Percentiles rank a stretch among this genome's conserved stretches.
phyloP scores from a whole-genome alignment of 1,284 basidiomycete genomes.

The Pseudozyma thailandica region DNA sequence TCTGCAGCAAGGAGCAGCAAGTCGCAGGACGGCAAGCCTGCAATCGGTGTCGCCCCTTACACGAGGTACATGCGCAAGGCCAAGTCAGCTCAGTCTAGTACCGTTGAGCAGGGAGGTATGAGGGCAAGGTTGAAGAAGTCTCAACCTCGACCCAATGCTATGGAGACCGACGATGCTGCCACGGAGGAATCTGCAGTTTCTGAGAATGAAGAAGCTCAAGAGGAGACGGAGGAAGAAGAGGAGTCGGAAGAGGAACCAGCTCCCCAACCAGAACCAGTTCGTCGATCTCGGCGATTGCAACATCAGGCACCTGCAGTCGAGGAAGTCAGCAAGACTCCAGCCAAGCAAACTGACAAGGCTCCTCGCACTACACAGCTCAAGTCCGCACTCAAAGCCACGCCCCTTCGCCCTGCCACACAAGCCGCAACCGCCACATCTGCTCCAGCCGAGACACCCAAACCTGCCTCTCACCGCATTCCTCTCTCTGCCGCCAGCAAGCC shows the following conservation, averaged over 20 bases:
- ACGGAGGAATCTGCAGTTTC: constrained; percentile 24
- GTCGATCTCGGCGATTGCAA: constrained; percentile 36
- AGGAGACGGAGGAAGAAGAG: constrained; percentile 19
- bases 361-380: constrained; percentile 30
- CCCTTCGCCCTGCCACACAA: constrained; percentile 24
- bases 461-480: constrained; percentile 38
- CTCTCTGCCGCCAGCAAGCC: constrained; percentile 40
- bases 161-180: constrained; percentile 19
- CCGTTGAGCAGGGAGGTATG: constrained; percentile 38
- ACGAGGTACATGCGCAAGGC: constrained; percentile 49
- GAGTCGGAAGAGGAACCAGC: constrained; percentile 24
- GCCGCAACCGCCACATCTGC: constrained; percentile 14
- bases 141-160: constrained; percentile 1
- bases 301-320: constrained; percentile 21
- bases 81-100: constrained; percentile 23
- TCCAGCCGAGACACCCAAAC: constrained; percentile 30
- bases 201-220: constrained; percentile 21
- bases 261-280: constrained; percentile 27
- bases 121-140: constrained; percentile 37
- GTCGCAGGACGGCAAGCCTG: constrained; percentile 11
- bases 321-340: constrained; percentile 19
- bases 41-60: constrained; percentile 54
- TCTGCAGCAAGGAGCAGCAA: constrained; percentile 7
- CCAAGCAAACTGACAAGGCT: constrained; percentile 27
- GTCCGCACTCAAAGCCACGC: constrained; percentile 44